phyloP scores from a whole-genome alignment of 371 early-diverging fungal genomes.

The Mortierella sp. region DNA sequence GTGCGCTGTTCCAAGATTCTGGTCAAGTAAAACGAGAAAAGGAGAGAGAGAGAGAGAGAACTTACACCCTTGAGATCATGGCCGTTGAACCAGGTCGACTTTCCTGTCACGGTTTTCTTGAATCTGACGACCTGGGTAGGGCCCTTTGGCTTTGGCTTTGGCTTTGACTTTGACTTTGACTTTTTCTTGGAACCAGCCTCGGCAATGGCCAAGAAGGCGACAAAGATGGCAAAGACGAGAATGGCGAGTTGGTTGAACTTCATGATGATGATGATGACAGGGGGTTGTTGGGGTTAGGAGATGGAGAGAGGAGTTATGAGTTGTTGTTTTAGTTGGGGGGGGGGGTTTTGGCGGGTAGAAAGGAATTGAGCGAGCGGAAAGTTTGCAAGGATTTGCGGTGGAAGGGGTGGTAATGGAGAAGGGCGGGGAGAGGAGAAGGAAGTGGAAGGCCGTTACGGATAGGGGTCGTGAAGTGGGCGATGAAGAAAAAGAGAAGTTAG shows the following conservation, averaged over 20 bases:
- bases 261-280: slow-evolving; percentile 13
- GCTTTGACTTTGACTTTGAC: background rate
- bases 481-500: slow-evolving; percentile 10
- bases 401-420: slow-evolving; percentile 42
- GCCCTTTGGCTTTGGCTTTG: background rate
- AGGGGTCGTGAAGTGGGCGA: slow-evolving; percentile 29
- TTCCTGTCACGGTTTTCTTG: slow-evolving; percentile 17
- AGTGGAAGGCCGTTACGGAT: slow-evolving; percentile 35
- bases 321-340: no score
- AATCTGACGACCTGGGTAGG: slow-evolving; percentile 21
- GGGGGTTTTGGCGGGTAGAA: no score
- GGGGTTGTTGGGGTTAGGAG: background rate
- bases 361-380: background rate
- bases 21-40: background rate
- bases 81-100: slow-evolving; percentile 51
- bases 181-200: slow-evolving; percentile 16
- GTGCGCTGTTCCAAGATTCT: background rate
- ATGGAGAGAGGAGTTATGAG: background rate
- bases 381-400: slow-evolving; percentile 34
- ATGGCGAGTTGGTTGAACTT: slow-evolving; percentile 35
- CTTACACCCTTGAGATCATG: slow-evolving; percentile 38
- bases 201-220: slow-evolving; percentile 26
- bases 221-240: slow-evolving; percentile 26
- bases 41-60: background rate
- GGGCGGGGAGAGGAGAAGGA: slow-evolving; percentile 1